Percentiles rank a stretch among this genome's conserved stretches.
These are phyloP conservation scores for Wickerhamomyces bovis DNA, from an alignment of 805 yeast genomes.

Conservation along the genomic window DNA sequence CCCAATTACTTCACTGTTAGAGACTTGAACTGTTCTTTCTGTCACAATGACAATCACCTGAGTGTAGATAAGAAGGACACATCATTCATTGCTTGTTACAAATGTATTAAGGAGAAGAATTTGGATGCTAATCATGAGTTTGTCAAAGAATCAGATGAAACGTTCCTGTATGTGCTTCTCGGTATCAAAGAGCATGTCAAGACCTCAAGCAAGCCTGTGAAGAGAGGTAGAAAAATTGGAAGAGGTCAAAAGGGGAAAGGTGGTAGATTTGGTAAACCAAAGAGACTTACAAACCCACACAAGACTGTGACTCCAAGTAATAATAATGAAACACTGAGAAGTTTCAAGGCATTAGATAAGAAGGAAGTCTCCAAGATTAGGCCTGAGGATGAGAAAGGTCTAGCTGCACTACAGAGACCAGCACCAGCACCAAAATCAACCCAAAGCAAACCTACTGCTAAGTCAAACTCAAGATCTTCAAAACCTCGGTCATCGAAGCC, in stretches of 20 bases:
- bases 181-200: slow-evolving; percentile 38
- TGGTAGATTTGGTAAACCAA: slow-evolving; percentile 6
- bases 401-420: background rate
- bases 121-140: slow-evolving; percentile 18
- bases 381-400: slow-evolving; percentile 16
- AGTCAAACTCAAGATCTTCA: background rate
- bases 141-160: slow-evolving; percentile 41
- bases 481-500: background rate
- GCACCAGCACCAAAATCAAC: background rate
- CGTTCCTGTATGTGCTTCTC: slow-evolving; percentile 39
- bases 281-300: slow-evolving; percentile 13
- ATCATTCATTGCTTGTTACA: slow-evolving; percentile 34
- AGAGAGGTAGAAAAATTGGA: slow-evolving; percentile 31
- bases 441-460: background rate
- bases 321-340: slow-evolving; percentile 32
- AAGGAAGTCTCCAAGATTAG: slow-evolving; percentile 15
- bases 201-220: slow-evolving; percentile 7
- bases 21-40: slow-evolving; percentile 42
- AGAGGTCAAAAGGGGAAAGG: slow-evolving; percentile 24
- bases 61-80: slow-evolving; percentile 26
- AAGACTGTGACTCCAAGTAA: slow-evolving; percentile 34
- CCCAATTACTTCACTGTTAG: slow-evolving; percentile 42
- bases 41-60: slow-evolving; percentile 38
- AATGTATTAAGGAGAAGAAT: slow-evolving; percentile 31
- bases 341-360: slow-evolving; percentile 29